Percentiles rank a stretch among this genome's conserved stretches.
Evolutionary conservation across 768 basidiomycete species (phyloP).

Genomic region (Phaffia tasmanica): DNA sequence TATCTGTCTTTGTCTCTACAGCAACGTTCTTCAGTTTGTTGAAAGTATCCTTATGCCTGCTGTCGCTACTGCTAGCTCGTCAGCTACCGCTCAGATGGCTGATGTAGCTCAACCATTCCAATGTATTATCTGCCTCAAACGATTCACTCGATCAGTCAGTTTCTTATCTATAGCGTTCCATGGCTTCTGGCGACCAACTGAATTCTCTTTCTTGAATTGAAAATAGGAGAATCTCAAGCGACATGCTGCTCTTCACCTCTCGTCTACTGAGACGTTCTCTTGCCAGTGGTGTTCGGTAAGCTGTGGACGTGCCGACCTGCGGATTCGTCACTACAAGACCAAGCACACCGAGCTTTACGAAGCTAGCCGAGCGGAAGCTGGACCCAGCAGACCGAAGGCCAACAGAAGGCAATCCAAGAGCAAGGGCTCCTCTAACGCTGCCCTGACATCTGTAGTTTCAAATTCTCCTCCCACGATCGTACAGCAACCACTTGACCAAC

Average conservation of each 20-base stretch:
- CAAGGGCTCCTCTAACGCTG: no score
- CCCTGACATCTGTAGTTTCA: no score
- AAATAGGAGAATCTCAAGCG: constrained; percentile 31
- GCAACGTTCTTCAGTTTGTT: no score
- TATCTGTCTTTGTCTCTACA: no score
- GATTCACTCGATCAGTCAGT: constrained; percentile 28
- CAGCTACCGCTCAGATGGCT: not conserved
- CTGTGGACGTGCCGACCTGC: constrained; percentile 28
- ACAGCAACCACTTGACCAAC: not conserved
- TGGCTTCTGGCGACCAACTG: not conserved
- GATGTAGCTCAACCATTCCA: constrained; percentile 29
- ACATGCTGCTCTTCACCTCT: constrained; percentile 26
- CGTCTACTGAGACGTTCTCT: not conserved
- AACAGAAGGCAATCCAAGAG: not conserved
- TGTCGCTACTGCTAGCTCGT: not conserved
- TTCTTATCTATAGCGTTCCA: not conserved
- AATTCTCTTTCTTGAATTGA: not conserved
- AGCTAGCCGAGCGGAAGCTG: not conserved
- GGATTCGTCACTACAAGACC: constrained; percentile 27
- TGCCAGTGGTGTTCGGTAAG: constrained; percentile 27
- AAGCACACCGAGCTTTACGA: constrained; percentile 27
- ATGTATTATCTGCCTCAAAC: constrained; percentile 28
- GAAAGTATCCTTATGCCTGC: no score
- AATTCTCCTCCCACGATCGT: no score
- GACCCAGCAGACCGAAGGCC: not conserved